Base-by-base conservation (phyloP, 768 basidiomycete species). In the Phanerodontia chrysosporium region DNA sequence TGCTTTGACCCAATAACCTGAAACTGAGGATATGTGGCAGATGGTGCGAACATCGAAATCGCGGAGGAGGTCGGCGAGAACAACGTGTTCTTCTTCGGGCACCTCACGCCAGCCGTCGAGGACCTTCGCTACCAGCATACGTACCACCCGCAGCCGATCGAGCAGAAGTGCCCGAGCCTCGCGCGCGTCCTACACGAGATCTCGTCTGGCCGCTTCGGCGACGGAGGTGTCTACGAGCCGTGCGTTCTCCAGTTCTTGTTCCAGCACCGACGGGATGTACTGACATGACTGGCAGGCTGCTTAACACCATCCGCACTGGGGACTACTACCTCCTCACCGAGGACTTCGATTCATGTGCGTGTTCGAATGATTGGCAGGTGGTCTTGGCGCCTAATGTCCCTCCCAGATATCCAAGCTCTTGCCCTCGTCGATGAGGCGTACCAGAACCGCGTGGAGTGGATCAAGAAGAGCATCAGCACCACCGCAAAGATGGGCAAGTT, bases 31-130 rank as follows among this genome's bases (percentile, higher is more conserved):
- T n/a, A n/a, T n/a, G n/a, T n/a, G n/a, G 39, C 71, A 75, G 93
- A 99, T 74, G 96, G 96, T 56, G 96, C 96, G 21, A 95, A 93
- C 67, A 93, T 94, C 59, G 95, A 98, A 76, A 98, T 98, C 64
- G 95, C 92, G 3, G 93, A 98, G 68, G 95, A 97, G 71, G 88
- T 94, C 49, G 96, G 95, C 29, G 92, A 94, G 69, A 85, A 82
- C 67, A 92, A 96, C 70, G 93, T 95, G 67, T 94, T 94, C 83
- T 92, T 95, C 80, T 94, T 94, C 68, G 92, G 92, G 22, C 85
- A 92, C 71, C 74, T 94, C 70, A 92, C 92, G 24, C 89, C 90
- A 66, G 88, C 83, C 51, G 94, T 98, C 49, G 92, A 93, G 68
- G 87, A 89, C 51, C 77, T 97, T 45, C 85, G 95, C 27, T 87